Conservation (phyloP, 306 rosid genomes). For the Pyrus pyrifolia region DNA sequence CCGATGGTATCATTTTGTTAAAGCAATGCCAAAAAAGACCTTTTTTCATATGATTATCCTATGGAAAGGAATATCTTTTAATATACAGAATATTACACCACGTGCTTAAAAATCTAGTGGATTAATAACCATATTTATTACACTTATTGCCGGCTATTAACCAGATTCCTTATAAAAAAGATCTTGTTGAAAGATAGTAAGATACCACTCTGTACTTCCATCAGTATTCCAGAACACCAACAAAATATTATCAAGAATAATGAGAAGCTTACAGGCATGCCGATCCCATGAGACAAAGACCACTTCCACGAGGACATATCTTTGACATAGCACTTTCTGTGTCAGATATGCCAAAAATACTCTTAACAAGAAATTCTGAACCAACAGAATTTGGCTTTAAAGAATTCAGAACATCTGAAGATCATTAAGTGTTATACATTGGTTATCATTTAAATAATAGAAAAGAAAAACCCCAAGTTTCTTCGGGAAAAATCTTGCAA, state of each 20-base stretch:
- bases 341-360: conserved; percentile 57
- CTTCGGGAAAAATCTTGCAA: neutral
- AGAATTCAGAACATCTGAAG: conserved; percentile 59
- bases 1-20: neutral
- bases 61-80: neutral
- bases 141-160: neutral
- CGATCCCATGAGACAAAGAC: conserved; percentile 31
- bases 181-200: neutral
- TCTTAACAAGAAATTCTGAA: conserved; percentile 36
- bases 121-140: neutral
- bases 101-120: neutral
- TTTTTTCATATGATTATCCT: neutral
- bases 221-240: neutral
- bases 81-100: neutral
- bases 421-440: conserved; percentile 36
- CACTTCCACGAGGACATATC: conserved; percentile 26
- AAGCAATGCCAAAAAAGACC: neutral
- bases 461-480: neutral
- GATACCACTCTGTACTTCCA: too few relatives aligned
- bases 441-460: neutral
- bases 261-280: conserved; percentile 55
- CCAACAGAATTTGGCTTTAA: conserved; percentile 44
- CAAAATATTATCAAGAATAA: neutral
- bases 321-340: conserved; percentile 20
- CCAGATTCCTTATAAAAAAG: neutral